These are phyloP conservation scores for Cordyceps tenuipes DNA, from an alignment of 2,329 filamentous ascomycete genomes.

Conservation along the genomic window DNA sequence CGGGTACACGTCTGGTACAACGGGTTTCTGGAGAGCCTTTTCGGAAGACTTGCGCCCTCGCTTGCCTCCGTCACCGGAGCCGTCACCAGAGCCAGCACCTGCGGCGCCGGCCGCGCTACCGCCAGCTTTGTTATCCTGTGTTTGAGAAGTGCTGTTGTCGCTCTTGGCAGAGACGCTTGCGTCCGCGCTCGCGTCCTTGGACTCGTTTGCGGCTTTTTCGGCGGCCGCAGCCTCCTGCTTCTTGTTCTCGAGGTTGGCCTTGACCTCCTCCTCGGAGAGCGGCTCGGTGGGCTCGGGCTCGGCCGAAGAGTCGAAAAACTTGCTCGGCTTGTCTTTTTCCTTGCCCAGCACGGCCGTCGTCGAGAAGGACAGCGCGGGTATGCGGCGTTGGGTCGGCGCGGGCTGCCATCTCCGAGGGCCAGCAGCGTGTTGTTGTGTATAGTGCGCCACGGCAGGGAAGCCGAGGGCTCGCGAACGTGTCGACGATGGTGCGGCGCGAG, in stretches of 20 bases:
- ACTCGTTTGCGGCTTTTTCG: constrained; percentile 39
- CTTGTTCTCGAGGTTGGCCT: constrained; percentile 42
- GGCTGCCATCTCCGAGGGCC: constrained; percentile 25
- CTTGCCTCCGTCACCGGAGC: constrained; percentile 52
- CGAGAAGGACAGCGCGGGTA: constrained; percentile 27
- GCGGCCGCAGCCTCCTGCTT: constrained; percentile 28
- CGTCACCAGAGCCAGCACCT: constrained; percentile 34
- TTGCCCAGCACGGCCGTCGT: constrained; percentile 27
- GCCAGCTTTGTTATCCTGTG: constrained; percentile 44
- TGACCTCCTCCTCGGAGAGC: constrained; percentile 44
- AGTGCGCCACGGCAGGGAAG: constrained; percentile 20
- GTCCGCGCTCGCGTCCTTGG: constrained; percentile 35
- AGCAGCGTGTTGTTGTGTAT: constrained; percentile 22
- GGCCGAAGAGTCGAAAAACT: constrained; percentile 41
- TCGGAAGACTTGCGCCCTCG: constrained; percentile 66
- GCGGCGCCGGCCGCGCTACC: constrained; percentile 40
- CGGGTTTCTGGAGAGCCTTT: constrained; percentile 73
- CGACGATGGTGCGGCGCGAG: constrained; percentile 19
- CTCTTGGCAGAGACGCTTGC: constrained; percentile 37
- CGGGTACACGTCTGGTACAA: constrained; percentile 89
- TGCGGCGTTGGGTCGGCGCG: constrained; percentile 18
- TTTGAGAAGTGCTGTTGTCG: constrained; percentile 25
- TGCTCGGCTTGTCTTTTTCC: constrained; percentile 33
- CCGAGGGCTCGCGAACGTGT: constrained; percentile 17
- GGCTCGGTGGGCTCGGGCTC: constrained; percentile 35